phyloP scores from a whole-genome alignment of 441 rosid species.

The Erodium moschatum region DNA sequence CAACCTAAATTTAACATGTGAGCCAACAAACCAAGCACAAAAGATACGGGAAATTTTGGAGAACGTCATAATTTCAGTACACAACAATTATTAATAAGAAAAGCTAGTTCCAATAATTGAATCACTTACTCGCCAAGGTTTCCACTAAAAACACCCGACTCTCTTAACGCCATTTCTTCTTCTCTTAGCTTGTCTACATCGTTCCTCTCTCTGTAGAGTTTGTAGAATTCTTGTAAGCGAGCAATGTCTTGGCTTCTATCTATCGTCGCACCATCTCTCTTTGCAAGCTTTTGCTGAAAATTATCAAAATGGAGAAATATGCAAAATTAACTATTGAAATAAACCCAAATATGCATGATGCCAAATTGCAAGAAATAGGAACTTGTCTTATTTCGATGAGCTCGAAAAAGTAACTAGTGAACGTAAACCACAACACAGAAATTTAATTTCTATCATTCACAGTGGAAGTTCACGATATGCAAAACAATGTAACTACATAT shows the following conservation, averaged over 20 bases:
- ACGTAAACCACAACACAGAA: background rate
- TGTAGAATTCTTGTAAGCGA: conserved; percentile 79
- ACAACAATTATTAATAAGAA: background rate
- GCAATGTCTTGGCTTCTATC: conserved; percentile 82
- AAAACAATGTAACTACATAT: background rate
- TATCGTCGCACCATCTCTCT: conserved; percentile 71
- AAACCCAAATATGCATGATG: background rate
- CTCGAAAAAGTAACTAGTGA: background rate
- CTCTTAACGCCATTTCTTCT: conserved; percentile 73
- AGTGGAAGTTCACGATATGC: background rate
- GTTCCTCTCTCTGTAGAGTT: conserved; percentile 64
- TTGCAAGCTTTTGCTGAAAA: conserved; percentile 87
- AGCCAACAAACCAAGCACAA: conserved; percentile 9
- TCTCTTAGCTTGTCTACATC: conserved; percentile 63
- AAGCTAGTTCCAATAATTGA: background rate
- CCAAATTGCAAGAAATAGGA: background rate
- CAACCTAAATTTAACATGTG: conserved; percentile 43
- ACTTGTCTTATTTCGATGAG: background rate
- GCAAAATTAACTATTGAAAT: background rate
- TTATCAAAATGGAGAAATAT: conserved; percentile 17
- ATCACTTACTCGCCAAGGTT: conserved; percentile 70
- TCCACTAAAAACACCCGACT: conserved; percentile 57
- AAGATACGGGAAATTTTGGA: conserved; percentile 3
- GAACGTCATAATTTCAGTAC: background rate
- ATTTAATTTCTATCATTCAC: background rate